A percentile compares a stretch with the other conserved stretches of the same genome.
Evolutionary conservation across 257 asterid species (phyloP).

Genomic region (Schizonepeta tenuifolia): DNA sequence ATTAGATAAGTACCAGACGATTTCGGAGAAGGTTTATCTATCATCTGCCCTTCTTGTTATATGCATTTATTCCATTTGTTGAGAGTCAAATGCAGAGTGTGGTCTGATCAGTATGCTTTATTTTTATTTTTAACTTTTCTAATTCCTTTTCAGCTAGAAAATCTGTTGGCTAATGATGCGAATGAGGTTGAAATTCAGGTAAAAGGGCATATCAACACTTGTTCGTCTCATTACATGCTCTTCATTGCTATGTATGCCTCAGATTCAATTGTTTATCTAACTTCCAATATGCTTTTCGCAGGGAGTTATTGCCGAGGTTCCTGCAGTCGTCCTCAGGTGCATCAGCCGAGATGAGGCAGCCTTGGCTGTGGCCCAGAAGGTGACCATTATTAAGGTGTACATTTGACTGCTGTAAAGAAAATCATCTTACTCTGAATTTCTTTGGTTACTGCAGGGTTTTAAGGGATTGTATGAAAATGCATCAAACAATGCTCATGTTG

Average conservation of each 20-base stretch:
- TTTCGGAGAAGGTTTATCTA: constrained; percentile 82
- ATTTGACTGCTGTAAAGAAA: constrained; percentile 12
- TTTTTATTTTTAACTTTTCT: constrained; percentile 32
- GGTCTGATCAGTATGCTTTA: constrained; percentile 9
- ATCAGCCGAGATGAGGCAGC: constrained; percentile 98
- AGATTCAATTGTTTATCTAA: background rate
- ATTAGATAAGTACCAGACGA: constrained; percentile 78
- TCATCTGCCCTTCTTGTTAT: background rate
- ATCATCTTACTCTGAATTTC: constrained; percentile 25
- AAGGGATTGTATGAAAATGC: constrained; percentile 91
- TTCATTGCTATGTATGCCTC: background rate
- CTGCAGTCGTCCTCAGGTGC: constrained; percentile 80
- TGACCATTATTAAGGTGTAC: constrained; percentile 30
- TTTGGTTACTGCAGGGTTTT: constrained; percentile 62
- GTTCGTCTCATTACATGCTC: constrained; percentile 10
- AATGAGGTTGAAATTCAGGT: constrained; percentile 89
- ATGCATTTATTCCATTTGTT: constrained; percentile 4
- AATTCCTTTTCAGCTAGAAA: constrained; percentile 72
- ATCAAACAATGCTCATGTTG: constrained; percentile 66
- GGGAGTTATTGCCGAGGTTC: constrained; percentile 94
- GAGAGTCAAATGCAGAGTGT: background rate
- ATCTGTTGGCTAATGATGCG: constrained; percentile 59
- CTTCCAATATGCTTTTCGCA: constrained; percentile 34
- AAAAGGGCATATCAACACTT: background rate
- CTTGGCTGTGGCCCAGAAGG: constrained; percentile 97